Evolutionary conservation across 768 basidiomycete species (phyloP), one percentile per base, ranked within the genome.

Genomic region (Trametes cinnabarina): DNA sequence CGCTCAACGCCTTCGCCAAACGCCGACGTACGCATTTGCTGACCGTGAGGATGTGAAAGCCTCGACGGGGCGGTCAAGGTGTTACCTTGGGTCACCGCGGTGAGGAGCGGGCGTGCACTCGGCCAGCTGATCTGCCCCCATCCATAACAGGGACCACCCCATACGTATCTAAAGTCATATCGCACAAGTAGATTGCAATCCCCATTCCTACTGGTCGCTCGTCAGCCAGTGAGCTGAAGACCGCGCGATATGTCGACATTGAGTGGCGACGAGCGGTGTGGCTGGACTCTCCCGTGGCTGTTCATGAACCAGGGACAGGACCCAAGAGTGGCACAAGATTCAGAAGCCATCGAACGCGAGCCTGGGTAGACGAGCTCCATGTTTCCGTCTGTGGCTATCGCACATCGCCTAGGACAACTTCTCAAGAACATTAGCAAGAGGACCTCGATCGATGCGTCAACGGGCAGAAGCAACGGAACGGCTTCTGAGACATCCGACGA

Each of bases 81-180:
- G 19, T 12, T 12, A 14, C 9, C 14, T 26, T 14, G 11, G 37
- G 25, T 12, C 43, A 39, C 26, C 42, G 42, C 34, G 43, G 44
- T 22, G 34, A 47, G 17, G 43, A 23, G 17, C 22, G 43, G 19
- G 23, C 53, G 23, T 39, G 20, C 19, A 25, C n/a, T 19, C 6
- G 28, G 46, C 46, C 54, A 55, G 54, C 54, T 55, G 54, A 55
- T 55, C 54, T 10, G 10, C 37, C 17, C 19, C 25, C n/a, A 17
- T 15, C 52, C 20, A 4, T n/a, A 23, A 23, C 30, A 34, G 47
- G 47, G 32, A 19, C 7, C 25, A 55, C 54, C 53, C 53, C 53
- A 47, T 25, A 55, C 53, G 44, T 40, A 39, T 26, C 41, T 17
- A n/a, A 25, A 46, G n/a, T 46, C 23, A 46, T 46, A 46, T 47